Percentiles rank a stretch among this genome's conserved stretches.
Evolutionary conservation across 306 rosid species (phyloP).

Genomic region (Trichosanthes truncata): DNA sequence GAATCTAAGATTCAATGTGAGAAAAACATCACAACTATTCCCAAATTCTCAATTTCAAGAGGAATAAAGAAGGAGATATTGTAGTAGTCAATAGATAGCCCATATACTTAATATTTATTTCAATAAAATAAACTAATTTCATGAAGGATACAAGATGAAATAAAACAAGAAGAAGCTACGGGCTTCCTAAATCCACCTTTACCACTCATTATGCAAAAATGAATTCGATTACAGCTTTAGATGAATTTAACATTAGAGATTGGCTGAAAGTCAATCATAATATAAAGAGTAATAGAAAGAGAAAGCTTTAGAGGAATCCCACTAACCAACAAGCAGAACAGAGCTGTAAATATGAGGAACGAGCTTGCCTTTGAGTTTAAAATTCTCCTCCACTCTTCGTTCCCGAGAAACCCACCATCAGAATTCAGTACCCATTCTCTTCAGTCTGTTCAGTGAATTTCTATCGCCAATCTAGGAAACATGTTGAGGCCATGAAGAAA

Average conservation of each 20-base stretch:
- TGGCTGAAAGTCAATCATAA: not conserved
- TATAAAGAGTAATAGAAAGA: not conserved
- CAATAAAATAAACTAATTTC: not conserved
- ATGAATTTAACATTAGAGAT: not conserved
- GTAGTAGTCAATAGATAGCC: too few species aligned
- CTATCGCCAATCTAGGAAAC: too few species aligned
- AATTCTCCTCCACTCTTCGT: too few species aligned
- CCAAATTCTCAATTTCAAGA: too few species aligned
- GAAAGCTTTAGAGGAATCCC: slow-evolving; percentile 79
- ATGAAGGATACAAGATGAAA: not conserved
- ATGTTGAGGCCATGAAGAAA: too few species aligned
- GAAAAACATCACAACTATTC: too few species aligned
- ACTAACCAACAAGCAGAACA: slow-evolving; percentile 76
- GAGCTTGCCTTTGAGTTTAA: slow-evolving; percentile 62
- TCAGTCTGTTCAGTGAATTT: too few species aligned
- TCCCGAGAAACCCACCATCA: too few species aligned
- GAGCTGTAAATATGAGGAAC: slow-evolving; percentile 88
- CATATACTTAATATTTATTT: not conserved
- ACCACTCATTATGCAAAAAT: not conserved
- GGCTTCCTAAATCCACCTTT: not conserved
- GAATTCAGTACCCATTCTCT: too few species aligned
- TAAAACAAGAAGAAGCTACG: not conserved
- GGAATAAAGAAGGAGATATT: too few species aligned
- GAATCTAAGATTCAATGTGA: too few species aligned
- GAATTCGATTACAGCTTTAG: too few species aligned